Evolutionary conservation across 1,139 yeast genomes (phyloP).

Genomic region (Citeromyces hawaiiensis): DNA sequence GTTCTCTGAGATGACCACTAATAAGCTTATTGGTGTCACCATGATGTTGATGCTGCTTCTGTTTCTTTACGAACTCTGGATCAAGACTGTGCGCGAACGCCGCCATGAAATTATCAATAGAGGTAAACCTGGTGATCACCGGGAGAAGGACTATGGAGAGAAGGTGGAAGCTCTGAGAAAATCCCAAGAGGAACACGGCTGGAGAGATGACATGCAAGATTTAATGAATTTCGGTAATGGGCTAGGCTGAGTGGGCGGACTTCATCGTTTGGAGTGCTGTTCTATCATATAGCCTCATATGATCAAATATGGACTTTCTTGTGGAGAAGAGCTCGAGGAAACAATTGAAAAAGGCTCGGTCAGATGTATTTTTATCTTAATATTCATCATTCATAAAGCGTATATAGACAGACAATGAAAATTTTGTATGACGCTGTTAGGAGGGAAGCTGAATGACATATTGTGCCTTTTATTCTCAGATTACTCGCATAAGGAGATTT

Average conservation of each 20-base stretch:
- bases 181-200: neutral
- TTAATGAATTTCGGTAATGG: neutral
- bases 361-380: too few relatives aligned
- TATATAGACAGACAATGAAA: too few relatives aligned
- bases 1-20: conserved; percentile 29
- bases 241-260: neutral
- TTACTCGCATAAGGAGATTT: too few relatives aligned
- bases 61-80: conserved; percentile 19
- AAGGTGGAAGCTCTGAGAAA: neutral
- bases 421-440: too few relatives aligned
- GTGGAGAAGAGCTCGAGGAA: too few relatives aligned
- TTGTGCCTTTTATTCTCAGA: too few relatives aligned
- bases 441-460: too few relatives aligned
- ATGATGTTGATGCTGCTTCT: conserved; percentile 21
- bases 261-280: too few relatives aligned
- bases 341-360: too few relatives aligned
- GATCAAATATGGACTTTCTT: too few relatives aligned
- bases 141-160: neutral
- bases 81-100: neutral
- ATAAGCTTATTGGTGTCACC: conserved; percentile 29
- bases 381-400: too few relatives aligned
- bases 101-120: neutral
- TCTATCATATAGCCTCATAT: too few relatives aligned
- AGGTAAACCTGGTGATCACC: neutral
- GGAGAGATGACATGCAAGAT: neutral